A percentile compares a stretch with the other conserved stretches of the same genome.
These are phyloP conservation scores for Calocybe cyanea DNA, from an alignment of 768 basidiomycete genomes.

Conservation along the genomic window DNA sequence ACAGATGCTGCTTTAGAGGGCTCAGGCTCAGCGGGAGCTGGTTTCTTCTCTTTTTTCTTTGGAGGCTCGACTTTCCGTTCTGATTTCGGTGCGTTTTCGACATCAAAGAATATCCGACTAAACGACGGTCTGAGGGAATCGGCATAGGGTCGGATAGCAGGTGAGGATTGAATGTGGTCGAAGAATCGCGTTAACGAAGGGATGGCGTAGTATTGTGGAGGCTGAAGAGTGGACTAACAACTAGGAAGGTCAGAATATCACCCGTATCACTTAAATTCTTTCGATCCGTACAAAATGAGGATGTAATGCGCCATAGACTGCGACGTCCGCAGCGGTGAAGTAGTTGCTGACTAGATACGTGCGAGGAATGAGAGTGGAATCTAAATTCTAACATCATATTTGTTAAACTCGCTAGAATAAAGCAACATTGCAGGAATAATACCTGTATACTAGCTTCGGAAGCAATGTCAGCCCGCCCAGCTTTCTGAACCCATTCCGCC, in stretches of 20 bases:
- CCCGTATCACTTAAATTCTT: neutral
- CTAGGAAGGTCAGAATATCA: constrained; percentile 4
- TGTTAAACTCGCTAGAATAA: neutral
- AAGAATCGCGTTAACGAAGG: constrained; percentile 92
- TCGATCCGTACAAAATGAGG: constrained; percentile 63
- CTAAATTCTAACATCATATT: constrained; percentile 75
- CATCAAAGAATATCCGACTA: constrained; percentile 59
- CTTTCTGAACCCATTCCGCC: constrained; percentile 65
- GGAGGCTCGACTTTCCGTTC: constrained; percentile 69
- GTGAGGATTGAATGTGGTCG: constrained; percentile 82
- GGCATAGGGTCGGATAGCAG: constrained; percentile 58
- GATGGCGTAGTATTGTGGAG: constrained; percentile 70
- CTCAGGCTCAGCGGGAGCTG: constrained; percentile 23
- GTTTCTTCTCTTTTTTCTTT: constrained; percentile 75
- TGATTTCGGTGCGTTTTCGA: constrained; percentile 68
- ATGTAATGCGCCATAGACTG: constrained; percentile 86
- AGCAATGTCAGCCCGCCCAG: constrained; percentile 44
- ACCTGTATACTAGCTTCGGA: constrained; percentile 52
- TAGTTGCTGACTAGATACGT: constrained; percentile 86
- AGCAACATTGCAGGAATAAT: neutral
- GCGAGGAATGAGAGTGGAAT: constrained; percentile 64
- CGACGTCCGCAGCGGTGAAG: constrained; percentile 86
- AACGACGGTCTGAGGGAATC: constrained; percentile 48
- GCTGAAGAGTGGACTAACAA: constrained; percentile 61
- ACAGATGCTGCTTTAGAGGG: constrained; percentile 26